Evolutionary conservation across 2,329 filamentous ascomycete genomes (phyloP).

Genomic region (Didymellaceae sp.): DNA sequence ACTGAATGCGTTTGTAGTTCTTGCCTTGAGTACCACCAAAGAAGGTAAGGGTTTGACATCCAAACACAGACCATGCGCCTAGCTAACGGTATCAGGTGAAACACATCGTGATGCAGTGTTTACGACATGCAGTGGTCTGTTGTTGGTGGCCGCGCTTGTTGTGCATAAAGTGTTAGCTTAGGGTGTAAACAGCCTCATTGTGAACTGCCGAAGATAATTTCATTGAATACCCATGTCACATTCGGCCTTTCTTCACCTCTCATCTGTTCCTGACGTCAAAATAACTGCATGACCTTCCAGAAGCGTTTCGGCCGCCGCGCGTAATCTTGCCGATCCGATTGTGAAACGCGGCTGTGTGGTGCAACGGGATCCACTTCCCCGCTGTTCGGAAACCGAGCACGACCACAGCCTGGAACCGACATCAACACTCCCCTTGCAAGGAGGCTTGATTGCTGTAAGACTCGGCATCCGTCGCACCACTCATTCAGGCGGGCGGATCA

Average conservation of each 20-base stretch:
- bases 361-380: conserved; percentile 12
- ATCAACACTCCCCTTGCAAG: background rate
- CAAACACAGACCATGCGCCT: background rate
- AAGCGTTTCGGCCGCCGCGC: conserved; percentile 10
- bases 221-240: background rate
- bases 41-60: conserved; percentile 31
- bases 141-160: conserved; percentile 36
- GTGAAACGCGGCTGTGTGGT: conserved; percentile 17
- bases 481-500: conserved; percentile 7
- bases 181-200: conserved; percentile 6
- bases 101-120: conserved; percentile 41
- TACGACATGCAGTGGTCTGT: conserved; percentile 37
- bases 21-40: conserved; percentile 41
- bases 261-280: conserved; percentile 11
- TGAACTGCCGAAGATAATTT: conserved; percentile 16
- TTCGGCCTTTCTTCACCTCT: conserved; percentile 5
- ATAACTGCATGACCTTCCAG: conserved; percentile 2
- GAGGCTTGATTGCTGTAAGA: conserved; percentile 8
- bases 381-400: conserved; percentile 21
- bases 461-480: conserved; percentile 17
- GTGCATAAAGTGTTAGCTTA: conserved; percentile 35
- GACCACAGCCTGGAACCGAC: conserved; percentile 1
- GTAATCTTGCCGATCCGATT: conserved; percentile 14
- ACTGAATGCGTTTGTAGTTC: conserved; percentile 55
- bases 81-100: conserved; percentile 32